phyloP scores from a whole-genome alignment of 257 asterid species.

The Eucommia ulmoides region DNA sequence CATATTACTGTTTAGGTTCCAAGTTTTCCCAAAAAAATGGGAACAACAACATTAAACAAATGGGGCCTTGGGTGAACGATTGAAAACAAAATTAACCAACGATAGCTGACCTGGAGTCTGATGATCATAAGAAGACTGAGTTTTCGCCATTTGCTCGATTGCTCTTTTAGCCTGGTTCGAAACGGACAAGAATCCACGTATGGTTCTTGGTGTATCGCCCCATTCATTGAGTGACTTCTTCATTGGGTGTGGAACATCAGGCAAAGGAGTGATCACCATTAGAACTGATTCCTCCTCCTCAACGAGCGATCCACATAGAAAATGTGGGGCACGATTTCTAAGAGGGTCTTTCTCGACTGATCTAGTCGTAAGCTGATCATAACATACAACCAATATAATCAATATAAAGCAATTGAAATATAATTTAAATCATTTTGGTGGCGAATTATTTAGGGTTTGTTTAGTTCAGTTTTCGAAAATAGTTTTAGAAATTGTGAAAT shows the following conservation, averaged over 20 bases:
- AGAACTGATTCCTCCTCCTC: slow-evolving; percentile 62
- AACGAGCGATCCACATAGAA: slow-evolving; percentile 59
- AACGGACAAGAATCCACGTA: slow-evolving; percentile 21
- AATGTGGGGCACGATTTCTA: slow-evolving; percentile 51
- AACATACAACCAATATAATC: slow-evolving; percentile 4
- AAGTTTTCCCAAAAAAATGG: slow-evolving; percentile 1
- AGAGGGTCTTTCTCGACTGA: slow-evolving; percentile 45
- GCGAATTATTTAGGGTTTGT: no score
- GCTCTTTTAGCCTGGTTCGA: slow-evolving; percentile 26
- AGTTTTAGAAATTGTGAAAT: no score
- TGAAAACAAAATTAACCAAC: background rate
- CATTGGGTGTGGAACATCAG: slow-evolving; percentile 24
- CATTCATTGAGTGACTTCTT: slow-evolving; percentile 18
- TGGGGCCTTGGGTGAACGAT: background rate
- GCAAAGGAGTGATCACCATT: slow-evolving; percentile 34
- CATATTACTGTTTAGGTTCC: background rate
- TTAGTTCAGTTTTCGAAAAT: no score
- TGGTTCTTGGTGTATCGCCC: slow-evolving; percentile 26
- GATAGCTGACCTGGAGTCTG: slow-evolving; percentile 20
- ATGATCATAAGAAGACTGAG: slow-evolving; percentile 5
- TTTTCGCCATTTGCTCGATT: slow-evolving; percentile 13
- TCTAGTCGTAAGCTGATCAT: slow-evolving; percentile 42
- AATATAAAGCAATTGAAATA: no score
- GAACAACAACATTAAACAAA: background rate
- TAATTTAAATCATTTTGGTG: no score